Evolutionary conservation across 345 rosid genomes (phyloP).

Genomic region (Pistacia vera): DNA sequence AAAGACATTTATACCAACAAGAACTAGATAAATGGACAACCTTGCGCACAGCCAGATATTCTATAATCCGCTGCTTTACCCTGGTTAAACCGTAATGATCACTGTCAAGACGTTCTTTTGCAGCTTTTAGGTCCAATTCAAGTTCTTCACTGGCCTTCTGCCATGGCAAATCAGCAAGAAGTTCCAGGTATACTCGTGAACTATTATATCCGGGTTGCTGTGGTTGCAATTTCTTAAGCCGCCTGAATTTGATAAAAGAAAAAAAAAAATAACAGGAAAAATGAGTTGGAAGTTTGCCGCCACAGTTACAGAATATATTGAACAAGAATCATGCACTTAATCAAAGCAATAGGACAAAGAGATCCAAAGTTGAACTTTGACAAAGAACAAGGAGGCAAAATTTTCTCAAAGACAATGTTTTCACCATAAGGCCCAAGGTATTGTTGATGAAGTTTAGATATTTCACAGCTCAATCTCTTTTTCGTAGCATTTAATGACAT

Average conservation of each 20-base stretch:
- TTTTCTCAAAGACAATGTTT: background rate
- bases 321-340: background rate
- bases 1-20: constrained; percentile 12
- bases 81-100: constrained; percentile 91
- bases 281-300: constrained; percentile 8
- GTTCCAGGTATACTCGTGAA: constrained; percentile 93
- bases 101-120: constrained; percentile 90
- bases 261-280: constrained; percentile 4
- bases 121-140: constrained; percentile 84
- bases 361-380: background rate
- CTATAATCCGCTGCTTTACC: constrained; percentile 96
- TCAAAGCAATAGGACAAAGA: background rate
- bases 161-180: constrained; percentile 99
- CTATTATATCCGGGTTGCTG: constrained; percentile 99
- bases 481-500: background rate
- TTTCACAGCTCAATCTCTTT: constrained; percentile 5
- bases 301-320: constrained; percentile 3
- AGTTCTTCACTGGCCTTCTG: constrained; percentile 83
- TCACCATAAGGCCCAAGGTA: background rate
- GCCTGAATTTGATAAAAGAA: constrained; percentile 47
- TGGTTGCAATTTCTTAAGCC: constrained; percentile 98
- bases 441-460: background rate
- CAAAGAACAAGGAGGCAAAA: background rate
- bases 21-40: constrained; percentile 38
- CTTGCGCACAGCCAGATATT: constrained; percentile 99